Evolutionary conservation across 768 basidiomycete species (phyloP).

Genomic region (Arthromyces matolae): DNA sequence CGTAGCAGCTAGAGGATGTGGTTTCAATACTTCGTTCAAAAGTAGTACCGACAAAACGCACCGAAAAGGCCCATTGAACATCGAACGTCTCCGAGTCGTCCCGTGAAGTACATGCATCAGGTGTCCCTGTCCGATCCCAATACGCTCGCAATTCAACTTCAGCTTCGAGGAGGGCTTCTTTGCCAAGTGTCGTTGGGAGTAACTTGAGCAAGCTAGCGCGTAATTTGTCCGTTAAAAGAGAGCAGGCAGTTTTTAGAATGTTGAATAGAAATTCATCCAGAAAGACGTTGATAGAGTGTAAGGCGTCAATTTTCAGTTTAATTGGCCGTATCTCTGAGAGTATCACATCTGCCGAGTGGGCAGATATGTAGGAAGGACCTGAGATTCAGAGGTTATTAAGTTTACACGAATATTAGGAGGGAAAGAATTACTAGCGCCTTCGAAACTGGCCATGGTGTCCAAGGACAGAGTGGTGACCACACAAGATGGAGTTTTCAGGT

Average conservation of each 20-base stretch:
- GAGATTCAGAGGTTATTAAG: constrained; percentile 10
- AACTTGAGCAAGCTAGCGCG: constrained; percentile 68
- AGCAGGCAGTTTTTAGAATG: constrained; percentile 62
- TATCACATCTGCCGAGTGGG: constrained; percentile 84
- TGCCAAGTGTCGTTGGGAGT: constrained; percentile 78
- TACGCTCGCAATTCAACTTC: constrained; percentile 90
- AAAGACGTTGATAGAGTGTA: constrained; percentile 72
- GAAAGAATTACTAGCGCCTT: constrained; percentile 40
- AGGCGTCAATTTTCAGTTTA: constrained; percentile 74
- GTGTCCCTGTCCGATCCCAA: constrained; percentile 65
- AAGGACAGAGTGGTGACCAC: too few species aligned
- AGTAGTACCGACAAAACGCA: constrained; percentile 28
- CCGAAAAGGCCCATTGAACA: constrained; percentile 75
- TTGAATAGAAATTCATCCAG: constrained; percentile 82
- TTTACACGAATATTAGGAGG: too few species aligned
- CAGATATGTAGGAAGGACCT: constrained; percentile 77
- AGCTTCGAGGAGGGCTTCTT: constrained; percentile 89
- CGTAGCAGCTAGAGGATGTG: constrained; percentile 43
- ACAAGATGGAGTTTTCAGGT: too few species aligned
- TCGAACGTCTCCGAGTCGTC: constrained; percentile 60
- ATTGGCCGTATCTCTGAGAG: constrained; percentile 93
- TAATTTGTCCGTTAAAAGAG: constrained; percentile 70
- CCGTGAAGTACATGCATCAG: constrained; percentile 31
- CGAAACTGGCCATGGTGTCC: constrained; percentile 41
- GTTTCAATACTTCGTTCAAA: constrained; percentile 6